phyloP scores from a whole-genome alignment of 805 yeast species.

The Yamadazyma kitorensis region DNA sequence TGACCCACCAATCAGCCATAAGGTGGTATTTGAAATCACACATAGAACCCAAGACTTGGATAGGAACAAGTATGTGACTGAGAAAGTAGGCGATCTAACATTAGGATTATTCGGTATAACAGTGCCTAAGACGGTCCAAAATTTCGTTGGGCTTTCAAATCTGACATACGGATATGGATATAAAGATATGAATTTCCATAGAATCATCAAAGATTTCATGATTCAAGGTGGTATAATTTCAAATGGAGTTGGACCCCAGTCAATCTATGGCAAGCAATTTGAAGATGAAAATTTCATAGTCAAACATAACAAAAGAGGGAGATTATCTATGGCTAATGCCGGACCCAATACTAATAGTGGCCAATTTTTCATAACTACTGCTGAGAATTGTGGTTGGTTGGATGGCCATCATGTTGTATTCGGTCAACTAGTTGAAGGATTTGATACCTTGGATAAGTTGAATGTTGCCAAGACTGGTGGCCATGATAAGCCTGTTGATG shows the following conservation, averaged over 20 bases:
- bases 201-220: constrained; percentile 35
- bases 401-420: constrained; percentile 95
- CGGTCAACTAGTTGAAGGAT: constrained; percentile 86
- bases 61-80: constrained; percentile 5
- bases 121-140: constrained; percentile 48
- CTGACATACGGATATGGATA: constrained; percentile 52
- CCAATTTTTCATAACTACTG: constrained; percentile 42
- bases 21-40: constrained; percentile 39
- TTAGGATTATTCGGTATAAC: constrained; percentile 65
- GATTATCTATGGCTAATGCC: constrained; percentile 84
- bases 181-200: constrained; percentile 57
- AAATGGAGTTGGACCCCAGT: constrained; percentile 72
- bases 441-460: constrained; percentile 65
- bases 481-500: constrained; percentile 18
- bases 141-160: constrained; percentile 30
- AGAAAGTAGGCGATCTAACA: constrained; percentile 41
- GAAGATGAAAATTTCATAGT: constrained; percentile 62
- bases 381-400: constrained; percentile 35
- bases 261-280: constrained; percentile 46
- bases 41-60: constrained; percentile 20
- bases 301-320: constrained; percentile 72
- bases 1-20: constrained; percentile 51
- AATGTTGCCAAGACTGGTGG: constrained; percentile 12
- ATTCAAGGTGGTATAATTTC: constrained; percentile 39
- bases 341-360: constrained; percentile 48